Conservation (phyloP, 805 yeast species). For the Candida tallmaniae region DNA sequence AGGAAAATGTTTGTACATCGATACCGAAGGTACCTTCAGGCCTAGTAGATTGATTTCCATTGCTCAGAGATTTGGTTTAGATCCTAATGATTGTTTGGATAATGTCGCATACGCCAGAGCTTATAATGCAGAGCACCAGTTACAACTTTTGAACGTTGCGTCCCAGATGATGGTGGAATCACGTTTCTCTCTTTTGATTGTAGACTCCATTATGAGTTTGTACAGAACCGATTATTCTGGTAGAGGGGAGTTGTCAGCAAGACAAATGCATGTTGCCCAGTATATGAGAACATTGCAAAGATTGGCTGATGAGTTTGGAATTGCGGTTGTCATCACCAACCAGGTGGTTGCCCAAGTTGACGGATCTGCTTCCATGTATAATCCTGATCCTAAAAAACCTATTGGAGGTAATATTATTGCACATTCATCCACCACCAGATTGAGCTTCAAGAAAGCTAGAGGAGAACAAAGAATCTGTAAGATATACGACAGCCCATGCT, state of each 20-base stretch:
- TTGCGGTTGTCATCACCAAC: constrained; percentile 87
- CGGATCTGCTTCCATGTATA: constrained; percentile 74
- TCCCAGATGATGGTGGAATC: constrained; percentile 96
- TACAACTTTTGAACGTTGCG: constrained; percentile 80
- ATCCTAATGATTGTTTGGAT: constrained; percentile 91
- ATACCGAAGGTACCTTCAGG: constrained; percentile 95
- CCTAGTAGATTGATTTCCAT: constrained; percentile 87
- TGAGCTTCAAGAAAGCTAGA: constrained; percentile 84
- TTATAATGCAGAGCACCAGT: constrained; percentile 94
- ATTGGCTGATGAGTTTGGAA: constrained; percentile 95
- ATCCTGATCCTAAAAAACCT: constrained; percentile 97
- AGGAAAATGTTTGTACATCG: constrained; percentile 93
- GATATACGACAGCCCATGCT: constrained; percentile 92
- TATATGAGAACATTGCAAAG: constrained; percentile 89
- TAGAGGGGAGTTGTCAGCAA: constrained; percentile 90
- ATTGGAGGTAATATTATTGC: constrained; percentile 98
- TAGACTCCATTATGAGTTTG: constrained; percentile 96
- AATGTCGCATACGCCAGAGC: constrained; percentile 98
- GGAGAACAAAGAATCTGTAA: constrained; percentile 92
- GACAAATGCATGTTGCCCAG: constrained; percentile 92
- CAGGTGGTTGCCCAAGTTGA: constrained; percentile 99
- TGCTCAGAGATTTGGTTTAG: constrained; percentile 86
- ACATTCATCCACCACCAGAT: constrained; percentile 91
- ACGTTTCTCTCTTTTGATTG: constrained; percentile 81
- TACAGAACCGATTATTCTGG: constrained; percentile 95